Conservation (phyloP, 2,329 filamentous ascomycete genomes). For the Neoascochyta sp. region DNA sequence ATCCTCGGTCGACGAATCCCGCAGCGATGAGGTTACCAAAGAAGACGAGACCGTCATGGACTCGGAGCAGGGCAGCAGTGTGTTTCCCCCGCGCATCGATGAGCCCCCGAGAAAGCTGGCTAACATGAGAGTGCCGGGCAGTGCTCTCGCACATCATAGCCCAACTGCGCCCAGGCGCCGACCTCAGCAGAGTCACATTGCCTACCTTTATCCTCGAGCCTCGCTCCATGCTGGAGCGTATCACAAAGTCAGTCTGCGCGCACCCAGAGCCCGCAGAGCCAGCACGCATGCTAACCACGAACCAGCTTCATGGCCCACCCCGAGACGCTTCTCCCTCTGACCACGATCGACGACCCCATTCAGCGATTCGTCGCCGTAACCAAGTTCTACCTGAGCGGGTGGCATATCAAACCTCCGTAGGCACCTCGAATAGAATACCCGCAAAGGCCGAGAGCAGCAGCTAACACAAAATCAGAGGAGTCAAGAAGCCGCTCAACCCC, state of each 20-base stretch:
- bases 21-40: conserved; percentile 36
- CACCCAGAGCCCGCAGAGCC: too few species aligned
- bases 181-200: conserved; percentile 88
- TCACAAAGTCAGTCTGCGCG: conserved; percentile 78
- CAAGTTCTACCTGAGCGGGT: conserved; percentile 97
- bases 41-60: conserved; percentile 79
- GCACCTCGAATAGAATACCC: conserved; percentile 37
- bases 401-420: conserved; percentile 97
- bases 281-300: conserved; percentile 14
- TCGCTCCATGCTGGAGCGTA: conserved; percentile 94
- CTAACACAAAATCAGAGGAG: conserved; percentile 60
- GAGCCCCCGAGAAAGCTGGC: conserved; percentile 3
- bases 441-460: conserved; percentile 13
- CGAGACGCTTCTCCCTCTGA: conserved; percentile 86
- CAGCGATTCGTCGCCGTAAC: conserved; percentile 91
- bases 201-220: conserved; percentile 98
- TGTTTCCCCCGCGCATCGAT: conserved; percentile 29
- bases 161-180: conserved; percentile 89
- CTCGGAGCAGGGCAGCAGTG: conserved; percentile 91
- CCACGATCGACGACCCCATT: conserved; percentile 81
- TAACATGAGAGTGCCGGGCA: conserved; percentile 39
- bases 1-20: conserved; percentile 40
- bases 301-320: conserved; percentile 97
- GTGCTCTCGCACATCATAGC: conserved; percentile 97
- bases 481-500: conserved; percentile 97